Percentiles rank a stretch among this genome's conserved stretches.
phyloP scores from a whole-genome alignment of 345 rosid species.

The Schrenkiella parvula region DNA sequence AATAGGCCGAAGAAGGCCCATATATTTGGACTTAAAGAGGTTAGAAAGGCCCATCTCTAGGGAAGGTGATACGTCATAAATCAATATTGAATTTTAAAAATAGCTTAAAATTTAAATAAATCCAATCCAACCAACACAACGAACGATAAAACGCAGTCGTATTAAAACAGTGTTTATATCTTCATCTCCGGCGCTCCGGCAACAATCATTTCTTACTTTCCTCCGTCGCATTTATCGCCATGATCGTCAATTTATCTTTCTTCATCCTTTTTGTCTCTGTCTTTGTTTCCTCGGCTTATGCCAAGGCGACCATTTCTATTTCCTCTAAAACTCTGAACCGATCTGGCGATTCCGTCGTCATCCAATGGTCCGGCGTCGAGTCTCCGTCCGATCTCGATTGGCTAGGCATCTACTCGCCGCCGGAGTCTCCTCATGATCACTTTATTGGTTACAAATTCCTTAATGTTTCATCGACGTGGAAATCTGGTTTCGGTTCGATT shows the following conservation, averaged over 20 bases:
- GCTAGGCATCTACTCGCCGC: constrained; percentile 85
- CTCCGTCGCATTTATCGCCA: not conserved
- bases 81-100: not conserved
- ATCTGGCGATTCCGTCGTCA: constrained; percentile 59
- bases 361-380: constrained; percentile 68
- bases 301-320: constrained; percentile 37
- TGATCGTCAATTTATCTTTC: constrained; percentile 27
- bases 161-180: not conserved
- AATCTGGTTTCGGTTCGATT: constrained; percentile 64
- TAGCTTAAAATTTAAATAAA: not conserved
- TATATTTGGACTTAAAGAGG: not conserved
- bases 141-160: not conserved
- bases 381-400: constrained; percentile 81
- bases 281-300: constrained; percentile 14
- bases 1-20: not conserved
- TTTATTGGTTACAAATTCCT: constrained; percentile 89
- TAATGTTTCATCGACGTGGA: constrained; percentile 48
- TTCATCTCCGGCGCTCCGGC: not conserved
- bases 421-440: constrained; percentile 57
- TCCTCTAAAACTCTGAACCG: constrained; percentile 46
- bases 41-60: not conserved
- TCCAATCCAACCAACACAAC: not conserved
- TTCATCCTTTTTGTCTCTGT: constrained; percentile 19
- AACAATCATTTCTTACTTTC: not conserved
- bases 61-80: constrained; percentile 11